phyloP scores from a whole-genome alignment of 257 asterid species.

The Rubia yunnanensis region DNA sequence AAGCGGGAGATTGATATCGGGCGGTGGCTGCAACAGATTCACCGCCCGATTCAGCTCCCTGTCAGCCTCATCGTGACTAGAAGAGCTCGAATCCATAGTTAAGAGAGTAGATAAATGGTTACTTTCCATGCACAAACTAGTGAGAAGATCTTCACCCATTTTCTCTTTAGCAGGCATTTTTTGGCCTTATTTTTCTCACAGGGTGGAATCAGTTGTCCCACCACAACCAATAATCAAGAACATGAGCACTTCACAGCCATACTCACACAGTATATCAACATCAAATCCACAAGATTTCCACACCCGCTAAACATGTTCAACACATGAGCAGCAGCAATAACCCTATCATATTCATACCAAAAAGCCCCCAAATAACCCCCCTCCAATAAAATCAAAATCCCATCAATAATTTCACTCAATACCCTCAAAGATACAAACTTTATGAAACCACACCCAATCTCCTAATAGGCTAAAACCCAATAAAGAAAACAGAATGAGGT shows the following conservation, averaged over 20 bases:
- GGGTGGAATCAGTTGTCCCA: conserved; percentile 13
- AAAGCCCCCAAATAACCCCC: not conserved
- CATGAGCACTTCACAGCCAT: conserved; percentile 18
- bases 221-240: conserved; percentile 13
- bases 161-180: conserved; percentile 31
- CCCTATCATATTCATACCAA: conserved; percentile 6
- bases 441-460: conserved; percentile 10
- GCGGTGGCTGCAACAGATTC: conserved; percentile 35
- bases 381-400: conserved; percentile 2
- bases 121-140: conserved; percentile 39
- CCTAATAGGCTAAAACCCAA: conserved; percentile 5
- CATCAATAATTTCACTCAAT: conserved; percentile 1
- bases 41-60: conserved; percentile 33
- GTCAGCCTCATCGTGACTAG: conserved; percentile 35
- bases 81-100: conserved; percentile 41
- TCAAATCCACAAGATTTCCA: conserved; percentile 7
- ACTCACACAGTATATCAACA: not conserved
- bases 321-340: not conserved
- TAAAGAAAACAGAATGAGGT: not conserved
- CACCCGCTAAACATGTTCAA: not conserved
- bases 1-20: conserved; percentile 42
- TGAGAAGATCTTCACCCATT: conserved; percentile 37
- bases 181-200: not conserved
- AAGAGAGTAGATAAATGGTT: conserved; percentile 35
- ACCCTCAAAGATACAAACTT: conserved; percentile 14